Conservation (phyloP, 176 grass and related monocot genomes). For the Hyparrhenia diplandra region DNA sequence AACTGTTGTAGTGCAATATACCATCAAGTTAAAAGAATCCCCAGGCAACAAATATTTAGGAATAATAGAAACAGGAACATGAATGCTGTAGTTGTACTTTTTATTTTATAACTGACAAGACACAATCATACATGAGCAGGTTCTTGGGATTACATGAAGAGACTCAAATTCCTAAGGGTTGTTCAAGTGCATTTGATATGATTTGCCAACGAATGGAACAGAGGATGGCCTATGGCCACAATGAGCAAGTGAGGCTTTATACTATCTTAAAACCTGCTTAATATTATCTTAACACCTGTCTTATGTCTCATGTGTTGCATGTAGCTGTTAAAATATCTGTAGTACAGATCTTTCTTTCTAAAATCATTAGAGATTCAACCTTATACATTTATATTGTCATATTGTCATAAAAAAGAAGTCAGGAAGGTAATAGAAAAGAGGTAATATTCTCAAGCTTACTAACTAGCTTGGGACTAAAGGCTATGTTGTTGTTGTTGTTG, state of each 20-base stretch:
- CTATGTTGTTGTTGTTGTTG: too few species aligned
- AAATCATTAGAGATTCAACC: not conserved
- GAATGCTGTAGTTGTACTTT: not conserved
- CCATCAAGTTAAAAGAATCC: not conserved
- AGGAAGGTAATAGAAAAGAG: not conserved
- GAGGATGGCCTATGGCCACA: constrained; percentile 59
- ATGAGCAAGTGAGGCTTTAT: constrained; percentile 66
- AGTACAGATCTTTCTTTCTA: not conserved
- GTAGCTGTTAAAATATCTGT: not conserved
- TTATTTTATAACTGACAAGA: constrained; percentile 28
- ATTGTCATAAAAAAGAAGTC: not conserved
- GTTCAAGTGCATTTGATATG: constrained; percentile 74
- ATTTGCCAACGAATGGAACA: constrained; percentile 74
- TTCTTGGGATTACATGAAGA: constrained; percentile 78
- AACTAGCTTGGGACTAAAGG: too few species aligned
- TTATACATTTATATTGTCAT: not conserved
- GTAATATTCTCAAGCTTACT: not conserved
- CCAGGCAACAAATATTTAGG: not conserved
- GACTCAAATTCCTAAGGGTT: constrained; percentile 50
- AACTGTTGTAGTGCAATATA: not conserved
- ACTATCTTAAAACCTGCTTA: too few species aligned
- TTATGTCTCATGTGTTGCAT: not conserved
- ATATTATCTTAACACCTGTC: not conserved
- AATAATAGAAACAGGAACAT: not conserved
- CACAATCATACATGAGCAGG: constrained; percentile 29